phyloP scores from a whole-genome alignment of 345 rosid species.

The Populus pruinosa region DNA sequence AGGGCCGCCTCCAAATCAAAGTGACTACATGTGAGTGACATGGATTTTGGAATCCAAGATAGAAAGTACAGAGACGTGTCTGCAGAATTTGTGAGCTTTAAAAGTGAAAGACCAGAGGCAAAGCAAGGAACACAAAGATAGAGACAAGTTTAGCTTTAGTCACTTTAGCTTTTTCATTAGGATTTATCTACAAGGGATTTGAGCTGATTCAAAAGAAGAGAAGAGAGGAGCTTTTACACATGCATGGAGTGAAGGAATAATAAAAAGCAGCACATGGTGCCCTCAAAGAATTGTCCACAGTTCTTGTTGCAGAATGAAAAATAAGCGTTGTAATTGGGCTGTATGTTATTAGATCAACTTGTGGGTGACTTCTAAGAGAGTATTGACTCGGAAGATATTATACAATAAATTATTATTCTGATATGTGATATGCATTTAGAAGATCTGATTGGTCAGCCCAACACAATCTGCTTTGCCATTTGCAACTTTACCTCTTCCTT shows the following conservation, averaged over 20 bases:
- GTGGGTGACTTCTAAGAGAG: neutral
- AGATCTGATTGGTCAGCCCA: neutral
- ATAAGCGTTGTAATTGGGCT: neutral
- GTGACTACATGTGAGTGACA: conserved; percentile 43
- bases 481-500: neutral
- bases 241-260: conserved; percentile 27
- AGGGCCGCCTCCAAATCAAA: conserved; percentile 41
- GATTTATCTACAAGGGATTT: conserved; percentile 29
- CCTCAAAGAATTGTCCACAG: neutral
- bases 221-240: conserved; percentile 19
- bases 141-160: conserved; percentile 45
- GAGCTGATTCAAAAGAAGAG: conserved; percentile 34
- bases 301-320: neutral
- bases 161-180: conserved; percentile 21
- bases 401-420: neutral
- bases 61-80: conserved; percentile 20
- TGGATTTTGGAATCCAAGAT: conserved; percentile 29
- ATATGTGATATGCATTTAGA: neutral
- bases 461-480: neutral
- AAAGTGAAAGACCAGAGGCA: conserved; percentile 41
- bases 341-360: neutral
- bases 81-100: conserved; percentile 14
- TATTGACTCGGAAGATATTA: neutral
- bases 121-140: conserved; percentile 50
- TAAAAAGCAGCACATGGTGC: conserved; percentile 28